Percentiles rank a stretch among this genome's conserved stretches.
Evolutionary conservation across 2,329 filamentous ascomycete species (phyloP).

Genomic region (Alternaria ventricosa): DNA sequence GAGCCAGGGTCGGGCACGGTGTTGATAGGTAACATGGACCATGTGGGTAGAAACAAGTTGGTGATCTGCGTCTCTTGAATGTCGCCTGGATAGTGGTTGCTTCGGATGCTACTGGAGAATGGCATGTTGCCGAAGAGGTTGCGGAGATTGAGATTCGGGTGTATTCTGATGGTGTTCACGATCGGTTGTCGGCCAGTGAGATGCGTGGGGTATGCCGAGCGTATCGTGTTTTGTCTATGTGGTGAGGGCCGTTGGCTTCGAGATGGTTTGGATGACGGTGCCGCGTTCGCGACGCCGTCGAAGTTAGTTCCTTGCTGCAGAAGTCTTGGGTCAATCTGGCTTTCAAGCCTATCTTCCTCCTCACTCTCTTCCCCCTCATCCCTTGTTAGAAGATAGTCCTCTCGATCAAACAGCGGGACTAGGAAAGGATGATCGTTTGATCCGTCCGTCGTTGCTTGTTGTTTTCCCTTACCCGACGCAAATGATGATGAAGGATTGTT

Average conservation of each 20-base stretch:
- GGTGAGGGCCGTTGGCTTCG: constrained; percentile 13
- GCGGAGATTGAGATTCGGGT: constrained; percentile 27
- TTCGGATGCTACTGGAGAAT: constrained; percentile 18
- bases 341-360: neutral
- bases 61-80: constrained; percentile 16
- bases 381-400: constrained; percentile 24
- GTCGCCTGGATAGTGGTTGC: constrained; percentile 16
- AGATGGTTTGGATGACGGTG: constrained; percentile 12
- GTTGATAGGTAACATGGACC: constrained; percentile 34
- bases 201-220: constrained; percentile 27
- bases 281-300: neutral
- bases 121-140: constrained; percentile 27
- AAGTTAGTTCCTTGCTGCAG: constrained; percentile 4
- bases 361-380: constrained; percentile 22
- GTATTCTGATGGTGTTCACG: constrained; percentile 28
- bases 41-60: constrained; percentile 30
- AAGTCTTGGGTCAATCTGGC: constrained; percentile 21
- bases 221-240: constrained; percentile 6
- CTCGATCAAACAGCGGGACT: constrained; percentile 25
- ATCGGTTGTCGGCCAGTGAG: constrained; percentile 26
- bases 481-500: constrained; percentile 6
- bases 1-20: constrained; percentile 28
- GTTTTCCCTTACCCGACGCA: constrained; percentile 15
- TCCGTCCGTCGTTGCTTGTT: neutral
- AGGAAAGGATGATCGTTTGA: constrained; percentile 14